A percentile compares a stretch with the other conserved stretches of the same genome.
Conservation (phyloP, 148 eudicot species). For the Vaccinium corymbosum region DNA sequence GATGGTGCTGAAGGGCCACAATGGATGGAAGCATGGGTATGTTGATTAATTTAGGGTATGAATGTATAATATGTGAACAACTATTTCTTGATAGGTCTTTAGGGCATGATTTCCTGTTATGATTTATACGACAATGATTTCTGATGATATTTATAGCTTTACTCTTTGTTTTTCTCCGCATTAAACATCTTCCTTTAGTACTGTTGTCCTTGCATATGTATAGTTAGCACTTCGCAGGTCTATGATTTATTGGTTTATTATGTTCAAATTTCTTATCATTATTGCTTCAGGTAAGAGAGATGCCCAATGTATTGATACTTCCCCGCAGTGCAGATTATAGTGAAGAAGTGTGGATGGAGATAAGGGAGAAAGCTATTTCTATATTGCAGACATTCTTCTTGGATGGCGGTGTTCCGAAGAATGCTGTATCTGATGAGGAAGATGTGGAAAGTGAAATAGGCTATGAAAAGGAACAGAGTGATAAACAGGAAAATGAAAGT, state of each 20-base stretch:
- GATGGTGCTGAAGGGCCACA: conserved; percentile 99
- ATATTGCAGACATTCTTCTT: conserved; percentile 75
- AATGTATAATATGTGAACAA: not conserved
- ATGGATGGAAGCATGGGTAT: conserved; percentile 99
- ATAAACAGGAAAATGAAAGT: conserved; percentile 43
- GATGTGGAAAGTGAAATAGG: conserved; percentile 69
- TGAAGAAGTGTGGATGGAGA: conserved; percentile 99
- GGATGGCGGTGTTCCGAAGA: conserved; percentile 66
- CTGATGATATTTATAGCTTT: not conserved
- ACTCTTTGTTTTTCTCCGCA: not conserved
- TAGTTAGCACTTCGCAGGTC: not conserved
- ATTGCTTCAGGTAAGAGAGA: conserved; percentile 76
- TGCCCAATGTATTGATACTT: conserved; percentile 98
- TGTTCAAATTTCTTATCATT: conserved; percentile 6
- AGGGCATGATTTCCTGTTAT: not conserved
- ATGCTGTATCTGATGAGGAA: conserved; percentile 84
- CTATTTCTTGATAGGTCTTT: not conserved
- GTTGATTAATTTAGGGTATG: conserved; percentile 33
- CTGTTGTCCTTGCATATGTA: not conserved
- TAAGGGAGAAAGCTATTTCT: conserved; percentile 86
- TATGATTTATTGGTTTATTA: not conserved
- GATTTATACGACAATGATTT: not conserved
- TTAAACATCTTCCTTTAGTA: not conserved
- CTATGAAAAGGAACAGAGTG: conserved; percentile 47
- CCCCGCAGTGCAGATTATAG: conserved; percentile 99